A percentile compares a stretch with the other conserved stretches of the same genome.
Evolutionary conservation across 495 filamentous ascomycete genomes (phyloP).

Genomic region (Neurospora tetrasperma): DNA sequence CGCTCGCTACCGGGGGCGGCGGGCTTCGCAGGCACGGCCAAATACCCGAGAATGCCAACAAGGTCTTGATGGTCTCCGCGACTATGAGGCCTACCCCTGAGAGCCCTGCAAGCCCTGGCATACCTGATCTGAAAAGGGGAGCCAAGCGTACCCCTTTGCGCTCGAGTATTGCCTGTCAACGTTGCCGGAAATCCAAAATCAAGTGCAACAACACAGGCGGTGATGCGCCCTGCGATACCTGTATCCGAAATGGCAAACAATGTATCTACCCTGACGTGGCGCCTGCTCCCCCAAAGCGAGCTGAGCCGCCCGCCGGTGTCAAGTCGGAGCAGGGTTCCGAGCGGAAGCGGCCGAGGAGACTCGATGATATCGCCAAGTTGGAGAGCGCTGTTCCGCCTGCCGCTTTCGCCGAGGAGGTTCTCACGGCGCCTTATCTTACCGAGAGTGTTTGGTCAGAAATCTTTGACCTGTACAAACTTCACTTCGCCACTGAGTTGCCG

Average conservation of each 20-base stretch:
- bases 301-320: constrained; percentile 37
- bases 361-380: constrained; percentile 35
- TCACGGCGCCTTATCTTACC: constrained; percentile 48
- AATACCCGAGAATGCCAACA: constrained; percentile 20
- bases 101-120: constrained; percentile 21
- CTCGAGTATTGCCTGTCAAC: constrained; percentile 69
- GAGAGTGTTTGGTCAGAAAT: constrained; percentile 59
- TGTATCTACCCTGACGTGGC: constrained; percentile 64
- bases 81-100: constrained; percentile 21
- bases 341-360: constrained; percentile 50
- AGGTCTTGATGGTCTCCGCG: constrained; percentile 6
- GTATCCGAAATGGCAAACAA: constrained; percentile 62
- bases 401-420: constrained; percentile 35
- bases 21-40: constrained; percentile 13
- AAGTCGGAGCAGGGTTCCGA: constrained; percentile 51
- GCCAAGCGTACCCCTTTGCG: constrained; percentile 50
- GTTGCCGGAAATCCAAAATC: constrained; percentile 73
- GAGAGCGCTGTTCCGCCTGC: constrained; percentile 24
- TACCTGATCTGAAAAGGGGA: constrained; percentile 35
- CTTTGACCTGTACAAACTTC: constrained; percentile 71
- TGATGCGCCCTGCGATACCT: constrained; percentile 61
- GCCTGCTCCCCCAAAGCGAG: constrained; percentile 45
- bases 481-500: constrained; percentile 72
- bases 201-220: constrained; percentile 68
- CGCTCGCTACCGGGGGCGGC: constrained; percentile 13